Conservation (phyloP, 148 eudicot species). For the Hydrangea macrophylla region DNA sequence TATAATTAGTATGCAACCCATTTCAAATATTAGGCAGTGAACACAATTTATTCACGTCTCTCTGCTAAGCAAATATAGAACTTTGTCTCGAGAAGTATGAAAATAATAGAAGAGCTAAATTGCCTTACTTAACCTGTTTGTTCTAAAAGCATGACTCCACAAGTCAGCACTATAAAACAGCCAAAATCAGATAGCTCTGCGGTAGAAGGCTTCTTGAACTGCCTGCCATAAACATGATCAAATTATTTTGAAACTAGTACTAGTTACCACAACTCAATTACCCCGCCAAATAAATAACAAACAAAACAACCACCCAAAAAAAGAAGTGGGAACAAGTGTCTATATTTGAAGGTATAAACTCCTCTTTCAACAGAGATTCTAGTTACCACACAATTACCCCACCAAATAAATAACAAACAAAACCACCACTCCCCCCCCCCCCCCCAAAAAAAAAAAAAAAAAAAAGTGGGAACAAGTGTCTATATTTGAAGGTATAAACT, state of each 20-base stretch:
- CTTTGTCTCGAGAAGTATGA: not conserved
- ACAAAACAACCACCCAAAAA: not conserved
- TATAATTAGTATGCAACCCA: constrained; percentile 3
- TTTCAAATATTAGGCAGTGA: constrained; percentile 1
- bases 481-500: too few relatives aligned
- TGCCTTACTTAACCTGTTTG: constrained; percentile 54
- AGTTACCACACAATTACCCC: too few relatives aligned
- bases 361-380: too few relatives aligned
- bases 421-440: too few relatives aligned
- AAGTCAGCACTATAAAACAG: constrained; percentile 59
- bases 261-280: constrained; percentile 3
- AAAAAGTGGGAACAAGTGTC: too few relatives aligned
- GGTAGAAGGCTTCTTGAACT: constrained; percentile 69
- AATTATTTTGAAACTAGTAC: constrained; percentile 23
- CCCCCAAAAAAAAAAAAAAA: too few relatives aligned
- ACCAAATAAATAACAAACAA: too few relatives aligned
- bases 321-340: too few relatives aligned
- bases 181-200: constrained; percentile 85
- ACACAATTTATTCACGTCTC: not conserved
- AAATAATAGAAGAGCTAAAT: constrained; percentile 2
- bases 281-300: not conserved
- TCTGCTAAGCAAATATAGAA: not conserved
- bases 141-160: constrained; percentile 68
- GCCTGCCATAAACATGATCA: constrained; percentile 70
- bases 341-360: too few relatives aligned